Conservation (phyloP, 441 rosid species). For the Arabidopsis hybrid region DNA sequence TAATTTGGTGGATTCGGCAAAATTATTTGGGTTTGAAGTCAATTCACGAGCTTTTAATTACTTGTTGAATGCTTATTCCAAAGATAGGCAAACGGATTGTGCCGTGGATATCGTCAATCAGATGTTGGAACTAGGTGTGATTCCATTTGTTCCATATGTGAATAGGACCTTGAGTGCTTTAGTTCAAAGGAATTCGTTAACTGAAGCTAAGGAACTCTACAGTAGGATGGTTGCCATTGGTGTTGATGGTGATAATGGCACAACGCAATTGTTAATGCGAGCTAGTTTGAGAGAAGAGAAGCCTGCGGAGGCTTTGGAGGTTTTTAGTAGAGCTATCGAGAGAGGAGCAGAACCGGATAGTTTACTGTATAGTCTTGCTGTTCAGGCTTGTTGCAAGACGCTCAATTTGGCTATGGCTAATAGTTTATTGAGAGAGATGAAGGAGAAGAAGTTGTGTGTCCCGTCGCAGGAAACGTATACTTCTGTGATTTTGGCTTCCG, state of each 20-base stretch:
- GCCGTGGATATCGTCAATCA: constrained; percentile 53
- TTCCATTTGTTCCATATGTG: constrained; percentile 46
- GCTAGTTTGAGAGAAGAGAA: constrained; percentile 58
- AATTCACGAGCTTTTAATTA: constrained; percentile 54
- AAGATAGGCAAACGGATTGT: constrained; percentile 43
- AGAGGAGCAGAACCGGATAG: constrained; percentile 60
- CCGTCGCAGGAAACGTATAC: constrained; percentile 55
- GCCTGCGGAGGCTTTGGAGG: constrained; percentile 51
- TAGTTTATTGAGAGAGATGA: constrained; percentile 62
- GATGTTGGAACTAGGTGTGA: constrained; percentile 52
- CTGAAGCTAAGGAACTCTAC: constrained; percentile 52
- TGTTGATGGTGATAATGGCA: constrained; percentile 51
- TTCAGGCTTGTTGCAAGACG: constrained; percentile 58
- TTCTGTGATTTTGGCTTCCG: constrained; percentile 59
- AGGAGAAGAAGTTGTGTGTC: constrained; percentile 52
- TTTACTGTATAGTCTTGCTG: constrained; percentile 48
- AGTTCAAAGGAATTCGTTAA: constrained; percentile 48
- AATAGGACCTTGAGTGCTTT: constrained; percentile 53
- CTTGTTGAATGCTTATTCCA: constrained; percentile 58
- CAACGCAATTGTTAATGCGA: constrained; percentile 55
- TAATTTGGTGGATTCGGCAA: constrained; percentile 48
- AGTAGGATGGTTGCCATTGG: constrained; percentile 55
- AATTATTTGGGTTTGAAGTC: constrained; percentile 49
- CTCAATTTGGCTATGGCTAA: constrained; percentile 52
- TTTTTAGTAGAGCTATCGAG: constrained; percentile 54